Evolutionary conservation across 1,284 basidiomycete genomes (phyloP), one percentile per base, ranked within the genome.

Genomic region (Papiliotrema laurentii): DNA sequence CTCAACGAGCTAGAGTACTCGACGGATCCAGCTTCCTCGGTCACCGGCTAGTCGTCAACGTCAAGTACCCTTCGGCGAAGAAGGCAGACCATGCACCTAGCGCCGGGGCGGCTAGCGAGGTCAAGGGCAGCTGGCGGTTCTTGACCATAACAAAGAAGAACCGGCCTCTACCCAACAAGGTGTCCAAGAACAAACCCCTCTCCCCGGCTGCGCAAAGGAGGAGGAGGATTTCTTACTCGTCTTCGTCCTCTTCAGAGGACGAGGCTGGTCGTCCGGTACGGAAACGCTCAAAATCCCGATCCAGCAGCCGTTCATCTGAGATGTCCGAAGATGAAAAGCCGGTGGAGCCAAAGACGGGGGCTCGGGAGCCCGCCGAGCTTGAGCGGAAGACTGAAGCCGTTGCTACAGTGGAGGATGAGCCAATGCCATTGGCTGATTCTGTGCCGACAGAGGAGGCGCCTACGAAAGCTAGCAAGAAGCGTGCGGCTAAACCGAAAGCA

Each of bases 11-110:
- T 0, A 58, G 56, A 30, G 53, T 69, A 13, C 58, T 73, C 24
- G 60, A 70, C 53, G 60, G 56, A n/a, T 66, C 66, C 1, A 49
- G 53, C 0, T 54, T 69, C 4, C 60, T 58, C 27, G 64, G 67
- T 0, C 58, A 64, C 40, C 51, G 59, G 4, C 39, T 72, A 28
- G 49, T 45, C 19, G 50, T 66, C 22, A 47, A 58, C 14, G 59
- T 66, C 38, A 59, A 62, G 30, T 27, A 31, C 25, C 43, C 45
- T 53, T 28, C 34, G 57, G 10, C 35, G 26, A 57, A 59, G 39
- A 41, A 50, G 31, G 25, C 25, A 13, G 31, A 45, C 25, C 35
- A 53, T 54, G 21, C 52, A 16, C n/a, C n/a, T n/a, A n/a, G n/a
- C 4, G 51, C 45, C 2, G 41, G 36, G 33, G 22, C 38, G 18